A percentile compares a stretch with the other conserved stretches of the same genome.
Evolutionary conservation across 1,139 yeast genomes (phyloP).

Genomic region (Geotrichum cucujoidarum): DNA sequence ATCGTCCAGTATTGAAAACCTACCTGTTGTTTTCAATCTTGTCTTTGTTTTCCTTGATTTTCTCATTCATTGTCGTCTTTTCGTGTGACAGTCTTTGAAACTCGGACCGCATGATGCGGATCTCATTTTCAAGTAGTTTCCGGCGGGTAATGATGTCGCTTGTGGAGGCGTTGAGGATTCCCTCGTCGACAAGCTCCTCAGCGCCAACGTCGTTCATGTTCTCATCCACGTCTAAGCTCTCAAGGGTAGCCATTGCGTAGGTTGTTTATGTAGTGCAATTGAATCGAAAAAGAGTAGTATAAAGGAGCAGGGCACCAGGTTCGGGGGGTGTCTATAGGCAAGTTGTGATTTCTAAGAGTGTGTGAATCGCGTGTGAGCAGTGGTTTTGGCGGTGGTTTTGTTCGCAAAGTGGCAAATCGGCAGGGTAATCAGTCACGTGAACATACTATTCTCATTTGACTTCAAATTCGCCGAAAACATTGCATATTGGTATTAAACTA

Average conservation of each 20-base stretch:
- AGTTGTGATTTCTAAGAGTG: too few relatives aligned
- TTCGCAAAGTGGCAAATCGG: conserved; percentile 6
- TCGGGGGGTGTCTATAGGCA: too few relatives aligned
- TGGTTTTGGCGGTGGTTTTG: conserved; percentile 20
- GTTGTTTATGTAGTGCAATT: conserved; percentile 16
- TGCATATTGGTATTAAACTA: too few relatives aligned
- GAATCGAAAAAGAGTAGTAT: conserved; percentile 10
- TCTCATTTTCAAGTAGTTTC: conserved; percentile 86
- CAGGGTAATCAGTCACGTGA: too few relatives aligned
- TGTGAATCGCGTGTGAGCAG: too few relatives aligned
- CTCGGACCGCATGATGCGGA: conserved; percentile 92
- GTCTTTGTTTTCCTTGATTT: conserved; percentile 93
- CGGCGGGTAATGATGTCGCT: conserved; percentile 83
- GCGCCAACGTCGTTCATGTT: conserved; percentile 35
- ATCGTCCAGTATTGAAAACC: not conserved
- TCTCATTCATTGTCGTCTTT: conserved; percentile 84
- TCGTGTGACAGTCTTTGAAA: conserved; percentile 87
- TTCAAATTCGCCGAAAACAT: too few relatives aligned
- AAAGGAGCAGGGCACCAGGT: too few relatives aligned
- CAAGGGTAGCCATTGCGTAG: conserved; percentile 30
- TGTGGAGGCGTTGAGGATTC: conserved; percentile 71
- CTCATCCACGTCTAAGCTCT: conserved; percentile 28
- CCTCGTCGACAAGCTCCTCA: conserved; percentile 62
- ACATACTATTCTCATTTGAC: too few relatives aligned
- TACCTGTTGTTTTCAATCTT: conserved; percentile 86